Conservation (phyloP, 352 stramenopile genomes). For the Blastocystis sp. region DNA sequence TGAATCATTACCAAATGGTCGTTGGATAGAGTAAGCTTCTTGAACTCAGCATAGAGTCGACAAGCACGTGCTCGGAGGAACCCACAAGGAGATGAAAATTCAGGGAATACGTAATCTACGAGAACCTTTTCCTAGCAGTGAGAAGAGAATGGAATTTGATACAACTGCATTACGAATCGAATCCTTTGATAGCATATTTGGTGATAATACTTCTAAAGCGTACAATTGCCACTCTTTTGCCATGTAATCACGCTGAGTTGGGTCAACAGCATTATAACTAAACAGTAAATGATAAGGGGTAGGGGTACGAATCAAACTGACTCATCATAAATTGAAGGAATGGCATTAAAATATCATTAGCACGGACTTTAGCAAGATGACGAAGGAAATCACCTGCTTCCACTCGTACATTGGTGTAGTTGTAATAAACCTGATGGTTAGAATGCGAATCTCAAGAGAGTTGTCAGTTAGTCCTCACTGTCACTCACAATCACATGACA, state of each 20-base stretch:
- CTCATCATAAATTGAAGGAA: slow-evolving; percentile 44
- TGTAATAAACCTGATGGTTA: slow-evolving; percentile 14
- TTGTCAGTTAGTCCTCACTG: too few species aligned
- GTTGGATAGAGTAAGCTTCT: neutral
- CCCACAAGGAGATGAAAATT: slow-evolving; percentile 12
- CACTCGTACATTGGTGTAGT: slow-evolving; percentile 22
- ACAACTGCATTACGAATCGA: neutral
- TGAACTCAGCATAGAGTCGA: slow-evolving; percentile 36
- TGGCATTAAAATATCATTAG: slow-evolving; percentile 45
- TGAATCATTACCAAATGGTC: neutral
- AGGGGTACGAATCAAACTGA: neutral
- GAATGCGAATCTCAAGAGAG: too few species aligned
- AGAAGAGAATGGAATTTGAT: neutral
- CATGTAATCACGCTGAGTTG: slow-evolving; percentile 37
- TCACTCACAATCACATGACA: too few species aligned
- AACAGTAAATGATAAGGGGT: neutral
- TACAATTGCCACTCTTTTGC: slow-evolving; percentile 54
- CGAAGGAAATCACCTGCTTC: slow-evolving; percentile 35
- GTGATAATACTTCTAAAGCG: slow-evolving; percentile 23
- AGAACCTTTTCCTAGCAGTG: slow-evolving; percentile 21
- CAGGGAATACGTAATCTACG: slow-evolving; percentile 43
- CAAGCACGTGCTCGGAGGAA: slow-evolving; percentile 47
- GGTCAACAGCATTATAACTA: slow-evolving; percentile 12
- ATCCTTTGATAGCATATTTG: slow-evolving; percentile 45
- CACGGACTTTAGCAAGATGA: slow-evolving; percentile 48